Evolutionary conservation across 1,284 basidiomycete genomes (phyloP).

Genomic region (Schizophyllum commune): DNA sequence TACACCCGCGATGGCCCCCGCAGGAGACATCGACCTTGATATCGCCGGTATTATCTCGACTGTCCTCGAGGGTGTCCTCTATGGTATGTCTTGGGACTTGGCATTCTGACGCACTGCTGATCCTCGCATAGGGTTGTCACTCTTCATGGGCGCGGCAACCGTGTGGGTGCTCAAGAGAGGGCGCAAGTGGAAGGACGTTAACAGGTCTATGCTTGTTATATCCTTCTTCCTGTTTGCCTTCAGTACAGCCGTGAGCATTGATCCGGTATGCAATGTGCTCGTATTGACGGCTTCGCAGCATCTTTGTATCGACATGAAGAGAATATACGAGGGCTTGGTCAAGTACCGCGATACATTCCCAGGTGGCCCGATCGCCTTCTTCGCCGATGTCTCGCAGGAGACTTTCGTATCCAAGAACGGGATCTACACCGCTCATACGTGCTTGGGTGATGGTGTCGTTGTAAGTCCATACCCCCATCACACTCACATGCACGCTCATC

Average conservation of each 20-base stretch:
- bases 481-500: too few relatives aligned
- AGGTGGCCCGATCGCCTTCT: slow-evolving; percentile 8
- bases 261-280: not conserved
- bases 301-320: slow-evolving; percentile 6
- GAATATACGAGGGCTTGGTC: slow-evolving; percentile 4
- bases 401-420: slow-evolving; percentile 11
- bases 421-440: slow-evolving; percentile 8
- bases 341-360: slow-evolving; percentile 1
- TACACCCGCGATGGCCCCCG: not conserved
- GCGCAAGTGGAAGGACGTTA: slow-evolving; percentile 1
- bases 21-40: not conserved
- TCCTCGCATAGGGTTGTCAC: slow-evolving; percentile 6
- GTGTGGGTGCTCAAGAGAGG: slow-evolving; percentile 4
- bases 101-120: not conserved
- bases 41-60: slow-evolving; percentile 7
- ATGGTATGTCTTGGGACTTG: not conserved
- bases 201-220: slow-evolving; percentile 5
- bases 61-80: slow-evolving; percentile 7
- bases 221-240: slow-evolving; percentile 6
- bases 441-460: slow-evolving; percentile 9
- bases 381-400: slow-evolving; percentile 5
- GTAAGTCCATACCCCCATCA: not conserved
- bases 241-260: slow-evolving; percentile 5
- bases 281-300: slow-evolving; percentile 1
- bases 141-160: slow-evolving; percentile 8